phyloP scores from a whole-genome alignment of 2,329 filamentous ascomycete species.

The Zymoseptoria pseudotritici region DNA sequence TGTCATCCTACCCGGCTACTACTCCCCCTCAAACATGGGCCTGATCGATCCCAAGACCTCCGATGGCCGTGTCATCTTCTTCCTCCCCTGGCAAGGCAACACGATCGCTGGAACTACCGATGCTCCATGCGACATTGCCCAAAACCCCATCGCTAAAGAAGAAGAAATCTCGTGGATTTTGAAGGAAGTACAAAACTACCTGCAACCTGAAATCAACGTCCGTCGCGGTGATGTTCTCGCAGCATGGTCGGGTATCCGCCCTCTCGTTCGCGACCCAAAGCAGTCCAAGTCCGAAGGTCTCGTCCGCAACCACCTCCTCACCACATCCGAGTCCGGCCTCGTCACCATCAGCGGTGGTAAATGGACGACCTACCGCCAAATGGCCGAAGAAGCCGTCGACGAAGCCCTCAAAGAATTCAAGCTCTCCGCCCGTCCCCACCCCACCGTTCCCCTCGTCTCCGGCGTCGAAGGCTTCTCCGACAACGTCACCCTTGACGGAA shows the following conservation, averaged over 20 bases:
- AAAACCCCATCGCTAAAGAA: slow-evolving; percentile 70
- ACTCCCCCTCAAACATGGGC: slow-evolving; percentile 77
- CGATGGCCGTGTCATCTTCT: slow-evolving; percentile 85
- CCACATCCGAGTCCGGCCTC: slow-evolving; percentile 69
- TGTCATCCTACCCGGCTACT: slow-evolving; percentile 80
- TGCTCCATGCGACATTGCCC: slow-evolving; percentile 62
- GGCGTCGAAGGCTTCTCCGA: slow-evolving; percentile 65
- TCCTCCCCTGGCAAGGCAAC: slow-evolving; percentile 88
- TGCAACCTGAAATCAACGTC: slow-evolving; percentile 77
- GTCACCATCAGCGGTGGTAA: slow-evolving; percentile 83
- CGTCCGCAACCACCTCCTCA: slow-evolving; percentile 78
- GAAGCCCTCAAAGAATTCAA: slow-evolving; percentile 64
- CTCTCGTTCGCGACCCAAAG: slow-evolving; percentile 78
- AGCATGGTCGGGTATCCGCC: slow-evolving; percentile 82
- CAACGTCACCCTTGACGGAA: slow-evolving; percentile 61
- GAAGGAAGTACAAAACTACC: slow-evolving; percentile 71
- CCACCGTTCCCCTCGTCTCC: slow-evolving; percentile 55
- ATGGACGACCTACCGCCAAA: slow-evolving; percentile 89
- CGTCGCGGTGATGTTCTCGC: slow-evolving; percentile 81
- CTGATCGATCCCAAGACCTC: slow-evolving; percentile 80
- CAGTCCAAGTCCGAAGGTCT: slow-evolving; percentile 79
- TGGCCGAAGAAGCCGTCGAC: slow-evolving; percentile 85
- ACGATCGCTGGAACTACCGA: slow-evolving; percentile 87
- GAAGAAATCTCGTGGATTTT: slow-evolving; percentile 85
- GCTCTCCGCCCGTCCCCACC: slow-evolving; percentile 51